A percentile compares a stretch with the other conserved stretches of the same genome.
Evolutionary conservation across 2,329 filamentous ascomycete genomes (phyloP).

Genomic region (Trichoderma lentiforme): DNA sequence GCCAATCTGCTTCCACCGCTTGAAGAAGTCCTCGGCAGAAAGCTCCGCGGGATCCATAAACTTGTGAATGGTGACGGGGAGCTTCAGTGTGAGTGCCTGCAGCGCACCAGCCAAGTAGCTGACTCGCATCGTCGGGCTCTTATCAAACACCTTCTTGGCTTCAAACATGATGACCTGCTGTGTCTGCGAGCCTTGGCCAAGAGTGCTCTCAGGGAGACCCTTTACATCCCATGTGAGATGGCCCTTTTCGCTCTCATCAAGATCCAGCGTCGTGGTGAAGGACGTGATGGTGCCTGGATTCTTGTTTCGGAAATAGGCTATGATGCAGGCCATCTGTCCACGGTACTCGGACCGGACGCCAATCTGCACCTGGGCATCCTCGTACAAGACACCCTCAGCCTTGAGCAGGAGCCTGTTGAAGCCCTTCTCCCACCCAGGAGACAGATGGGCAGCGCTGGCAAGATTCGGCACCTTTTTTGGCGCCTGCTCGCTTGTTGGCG

Average conservation of each 20-base stretch:
- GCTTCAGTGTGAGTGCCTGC: slow-evolving; percentile 85
- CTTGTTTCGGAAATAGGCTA: slow-evolving; percentile 95
- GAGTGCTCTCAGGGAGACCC: slow-evolving; percentile 77
- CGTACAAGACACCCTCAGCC: slow-evolving; percentile 85
- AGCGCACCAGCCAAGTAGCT: slow-evolving; percentile 92
- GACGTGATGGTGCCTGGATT: slow-evolving; percentile 79
- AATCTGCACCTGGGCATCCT: slow-evolving; percentile 91
- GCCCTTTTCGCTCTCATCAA: slow-evolving; percentile 62
- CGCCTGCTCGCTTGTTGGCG: slow-evolving; percentile 56
- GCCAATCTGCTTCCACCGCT: slow-evolving; percentile 98
- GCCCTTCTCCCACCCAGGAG: slow-evolving; percentile 89
- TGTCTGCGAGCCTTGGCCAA: slow-evolving; percentile 71
- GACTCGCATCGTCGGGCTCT: slow-evolving; percentile 86
- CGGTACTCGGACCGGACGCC: slow-evolving; percentile 92
- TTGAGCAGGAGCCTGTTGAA: slow-evolving; percentile 78
- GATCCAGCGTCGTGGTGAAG: slow-evolving; percentile 90
- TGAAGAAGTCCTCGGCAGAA: slow-evolving; percentile 92
- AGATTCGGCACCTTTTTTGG: slow-evolving; percentile 71
- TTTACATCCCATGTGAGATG: slow-evolving; percentile 83
- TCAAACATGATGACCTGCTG: slow-evolving; percentile 97
- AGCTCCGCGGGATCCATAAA: slow-evolving; percentile 94
- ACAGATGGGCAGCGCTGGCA: slow-evolving; percentile 86
- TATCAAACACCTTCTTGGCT: slow-evolving; percentile 73
- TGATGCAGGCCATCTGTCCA: slow-evolving; percentile 90
- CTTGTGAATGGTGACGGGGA: slow-evolving; percentile 86